Evolutionary conservation across 164 flowering plant genomes (phyloP), one percentile per base, ranked within the genome.

Genomic region (Litsea cubeba): DNA sequence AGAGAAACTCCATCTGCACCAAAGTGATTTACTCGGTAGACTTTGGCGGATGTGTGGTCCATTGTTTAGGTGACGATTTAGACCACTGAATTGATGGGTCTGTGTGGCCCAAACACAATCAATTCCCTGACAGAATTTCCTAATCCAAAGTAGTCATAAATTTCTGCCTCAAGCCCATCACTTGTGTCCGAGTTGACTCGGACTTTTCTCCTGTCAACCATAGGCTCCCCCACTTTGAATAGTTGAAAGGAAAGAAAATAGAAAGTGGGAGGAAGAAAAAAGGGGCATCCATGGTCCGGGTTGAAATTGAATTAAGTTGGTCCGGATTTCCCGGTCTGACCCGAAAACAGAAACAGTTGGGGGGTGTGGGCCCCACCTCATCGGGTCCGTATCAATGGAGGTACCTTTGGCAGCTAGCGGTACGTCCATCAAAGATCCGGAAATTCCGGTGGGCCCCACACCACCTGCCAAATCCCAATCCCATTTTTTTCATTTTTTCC

Each of bases 361-460:
- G 66, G 22, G 5, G 1, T 1, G 32, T 63, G 28, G 66, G 66
- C 4, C 28, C 66, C 28, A 63, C 66, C 28, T 12, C 30, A 25
- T 24, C 26, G 17, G 66, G 18, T 24, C 66, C 66, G 66, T 63
- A 63, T 28, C 66, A 26, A 24, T 63, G 20, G 66, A 11, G 66
- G 66, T 63, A 63, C 66, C 24, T 63, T 63, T 63, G 66, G 66
- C 22, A 14, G 17, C 15, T 63, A 25, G 66, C 32, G 28, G 28
- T 12, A 22, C n/a, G 26, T 20, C 66, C 66, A 23, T 8, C 66
- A 10, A 23, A 11, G 5, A 23, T 54, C 17, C 17, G 20, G 2
- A 54, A 54, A 54, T 54, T 15, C 60, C 22, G 28, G 66, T 63
- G 66, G 66, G 66, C 66, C 66, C 65, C 65, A 63, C 65, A 62